phyloP scores from a whole-genome alignment of 352 stramenopile genomes.

The Chloridella minuta region DNA sequence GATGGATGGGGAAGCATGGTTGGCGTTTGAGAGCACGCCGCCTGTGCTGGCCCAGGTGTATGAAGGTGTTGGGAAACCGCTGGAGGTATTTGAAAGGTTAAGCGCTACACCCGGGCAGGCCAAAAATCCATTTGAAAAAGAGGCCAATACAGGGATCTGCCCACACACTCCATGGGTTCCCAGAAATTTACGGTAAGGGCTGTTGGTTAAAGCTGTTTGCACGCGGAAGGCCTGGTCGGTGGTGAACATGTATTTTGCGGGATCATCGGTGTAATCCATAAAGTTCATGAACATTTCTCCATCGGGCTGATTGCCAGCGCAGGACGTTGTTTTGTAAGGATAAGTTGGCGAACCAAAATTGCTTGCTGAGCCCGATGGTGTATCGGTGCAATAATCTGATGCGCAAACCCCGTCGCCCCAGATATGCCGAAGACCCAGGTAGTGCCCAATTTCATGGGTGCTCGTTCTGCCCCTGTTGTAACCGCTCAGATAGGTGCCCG shows the following conservation, averaged over 20 bases:
- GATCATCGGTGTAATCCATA: background rate
- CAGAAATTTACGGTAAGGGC: background rate
- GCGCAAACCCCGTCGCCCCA: background rate
- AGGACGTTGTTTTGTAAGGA: too few relatives aligned
- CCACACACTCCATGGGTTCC: background rate
- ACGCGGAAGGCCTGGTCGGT: background rate
- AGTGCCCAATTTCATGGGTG: background rate
- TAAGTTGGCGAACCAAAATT: too few relatives aligned
- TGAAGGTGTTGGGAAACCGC: background rate
- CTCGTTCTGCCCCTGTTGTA: too few relatives aligned
- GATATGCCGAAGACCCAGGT: background rate
- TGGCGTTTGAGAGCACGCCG: too few relatives aligned
- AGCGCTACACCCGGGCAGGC: background rate
- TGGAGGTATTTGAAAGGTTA: background rate
- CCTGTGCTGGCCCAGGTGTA: background rate
- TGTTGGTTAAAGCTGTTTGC: background rate
- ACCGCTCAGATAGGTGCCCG: background rate
- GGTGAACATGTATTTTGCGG: background rate
- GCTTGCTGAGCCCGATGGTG: background rate
- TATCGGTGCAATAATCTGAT: background rate
- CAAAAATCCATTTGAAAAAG: background rate
- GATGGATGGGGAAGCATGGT: too few relatives aligned
- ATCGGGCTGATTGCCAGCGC: too few relatives aligned
- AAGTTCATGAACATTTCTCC: background rate
- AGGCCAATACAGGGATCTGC: background rate